Evolutionary conservation across 768 basidiomycete genomes (phyloP), one percentile per base, ranked within the genome.

Genomic region (Mycena pura): DNA sequence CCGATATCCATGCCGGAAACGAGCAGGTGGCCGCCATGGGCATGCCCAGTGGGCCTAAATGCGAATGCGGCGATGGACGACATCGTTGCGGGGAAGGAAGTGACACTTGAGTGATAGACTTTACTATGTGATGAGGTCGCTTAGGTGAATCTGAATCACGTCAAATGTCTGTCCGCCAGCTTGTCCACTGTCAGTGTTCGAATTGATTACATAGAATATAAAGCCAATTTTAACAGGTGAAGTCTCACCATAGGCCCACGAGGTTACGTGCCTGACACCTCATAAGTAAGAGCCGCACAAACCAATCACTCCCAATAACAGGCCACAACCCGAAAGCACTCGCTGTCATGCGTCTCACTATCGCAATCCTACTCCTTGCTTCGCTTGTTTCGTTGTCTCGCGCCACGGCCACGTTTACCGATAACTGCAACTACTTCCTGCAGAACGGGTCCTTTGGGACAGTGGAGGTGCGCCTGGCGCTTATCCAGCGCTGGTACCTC

Each of bases 301-400:
- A 29, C 47, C 47, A 49, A 47, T 21, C 21, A 36, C 32, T 36
- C 47, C 21, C 47, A 32, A 32, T 4, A 19, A 25, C 47, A 49
- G 36, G 24, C 34, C 22, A 29, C 32, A 22, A 29, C 22, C 3
- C 47, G 24, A 13, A 49, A 49, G 31, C 47, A 31, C 19, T 17
- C 46, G 32, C 47, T 36, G 29, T 22, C 47, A 49, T 49, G 47
- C 47, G 47, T 21, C n/a, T 32, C 47, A 49, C 47, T 32, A 29
- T 49, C 47, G 34, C 17, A 9, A 24, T 49, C 47, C 32, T 49
- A 11, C 32, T 49, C 32, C 34, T 49, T 21, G 47, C 47, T 36
- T 49, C 47, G 22, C 19, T 49, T 32, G 31, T 49, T 3, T 49
- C 32, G 22, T 49, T n/a, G n/a, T n/a, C n/a, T n/a, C n/a, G n/a